Conservation (phyloP, 176 grass and related monocot species). For the Saccharum officinarum region DNA sequence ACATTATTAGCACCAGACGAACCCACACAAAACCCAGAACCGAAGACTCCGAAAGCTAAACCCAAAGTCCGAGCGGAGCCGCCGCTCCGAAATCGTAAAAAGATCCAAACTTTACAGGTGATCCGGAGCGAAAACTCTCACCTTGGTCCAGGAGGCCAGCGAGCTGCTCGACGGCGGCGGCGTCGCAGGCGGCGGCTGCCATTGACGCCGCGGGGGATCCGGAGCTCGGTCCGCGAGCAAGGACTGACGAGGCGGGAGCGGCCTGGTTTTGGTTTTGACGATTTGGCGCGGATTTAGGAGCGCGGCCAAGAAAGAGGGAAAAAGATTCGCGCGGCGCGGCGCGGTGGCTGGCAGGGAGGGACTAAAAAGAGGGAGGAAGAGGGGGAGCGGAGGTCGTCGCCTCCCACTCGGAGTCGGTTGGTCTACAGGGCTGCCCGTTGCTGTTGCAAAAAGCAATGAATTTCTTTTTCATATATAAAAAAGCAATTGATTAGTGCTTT, state of each 20-base stretch:
- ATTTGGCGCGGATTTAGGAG: conserved; percentile 36
- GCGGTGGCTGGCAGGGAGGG: neutral
- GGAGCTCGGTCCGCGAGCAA: neutral
- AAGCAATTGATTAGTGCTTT: neutral
- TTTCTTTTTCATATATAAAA: neutral
- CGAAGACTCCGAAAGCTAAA: neutral
- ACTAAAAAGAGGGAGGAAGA: neutral
- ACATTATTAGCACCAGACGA: neutral
- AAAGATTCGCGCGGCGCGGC: conserved; percentile 15
- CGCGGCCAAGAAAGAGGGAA: neutral
- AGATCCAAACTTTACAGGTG: neutral
- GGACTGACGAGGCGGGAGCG: conserved; percentile 4
- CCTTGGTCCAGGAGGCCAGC: conserved; percentile 66
- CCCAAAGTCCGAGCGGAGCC: neutral
- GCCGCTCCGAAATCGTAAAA: neutral
- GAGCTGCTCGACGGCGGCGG: conserved; percentile 80
- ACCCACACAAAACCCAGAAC: neutral
- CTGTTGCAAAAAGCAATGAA: neutral
- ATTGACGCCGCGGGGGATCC: conserved; percentile 38
- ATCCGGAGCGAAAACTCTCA: conserved; percentile 6
- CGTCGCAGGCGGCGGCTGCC: conserved; percentile 59
- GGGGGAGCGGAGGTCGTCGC: neutral
- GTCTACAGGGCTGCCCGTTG: neutral
- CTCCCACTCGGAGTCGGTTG: conserved; percentile 2
- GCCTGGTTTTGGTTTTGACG: conserved; percentile 11